Conservation (phyloP, 306 rosid species). For the Castanea mollissima region DNA sequence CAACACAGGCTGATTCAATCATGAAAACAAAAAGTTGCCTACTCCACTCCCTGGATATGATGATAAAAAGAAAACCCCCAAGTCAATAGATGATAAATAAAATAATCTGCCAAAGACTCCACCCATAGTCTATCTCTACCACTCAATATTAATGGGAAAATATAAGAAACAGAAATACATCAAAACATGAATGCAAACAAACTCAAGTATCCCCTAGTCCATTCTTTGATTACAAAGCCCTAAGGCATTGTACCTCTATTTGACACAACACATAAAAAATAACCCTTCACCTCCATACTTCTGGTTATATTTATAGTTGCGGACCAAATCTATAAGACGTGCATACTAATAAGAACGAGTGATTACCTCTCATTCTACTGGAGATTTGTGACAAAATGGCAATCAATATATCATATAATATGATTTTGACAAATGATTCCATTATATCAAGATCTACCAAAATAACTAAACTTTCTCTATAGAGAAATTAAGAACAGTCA, state of each 20-base stretch:
- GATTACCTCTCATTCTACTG: not conserved
- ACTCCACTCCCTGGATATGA: slow-evolving; percentile 43
- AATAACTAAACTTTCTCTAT: not conserved
- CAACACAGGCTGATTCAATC: slow-evolving; percentile 40
- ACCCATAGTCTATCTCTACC: slow-evolving; percentile 12
- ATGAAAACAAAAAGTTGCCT: slow-evolving; percentile 37
- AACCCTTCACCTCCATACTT: not conserved
- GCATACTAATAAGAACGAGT: not conserved
- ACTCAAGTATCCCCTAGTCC: not conserved
- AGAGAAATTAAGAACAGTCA: not conserved
- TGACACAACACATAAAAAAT: not conserved
- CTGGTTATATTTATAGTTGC: not conserved
- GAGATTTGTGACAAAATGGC: not conserved
- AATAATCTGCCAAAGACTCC: slow-evolving; percentile 21
- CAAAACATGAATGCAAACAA: not conserved
- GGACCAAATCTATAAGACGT: not conserved
- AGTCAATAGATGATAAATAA: slow-evolving; percentile 21
- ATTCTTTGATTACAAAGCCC: not conserved
- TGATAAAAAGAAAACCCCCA: slow-evolving; percentile 29
- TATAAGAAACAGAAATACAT: not conserved
- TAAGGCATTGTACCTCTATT: slow-evolving; percentile 4
- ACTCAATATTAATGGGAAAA: slow-evolving; percentile 9
- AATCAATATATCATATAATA: not conserved
- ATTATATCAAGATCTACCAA: not conserved
- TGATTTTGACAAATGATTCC: not conserved